phyloP scores from a whole-genome alignment of 805 yeast species.

The Limtongia smithiae region DNA sequence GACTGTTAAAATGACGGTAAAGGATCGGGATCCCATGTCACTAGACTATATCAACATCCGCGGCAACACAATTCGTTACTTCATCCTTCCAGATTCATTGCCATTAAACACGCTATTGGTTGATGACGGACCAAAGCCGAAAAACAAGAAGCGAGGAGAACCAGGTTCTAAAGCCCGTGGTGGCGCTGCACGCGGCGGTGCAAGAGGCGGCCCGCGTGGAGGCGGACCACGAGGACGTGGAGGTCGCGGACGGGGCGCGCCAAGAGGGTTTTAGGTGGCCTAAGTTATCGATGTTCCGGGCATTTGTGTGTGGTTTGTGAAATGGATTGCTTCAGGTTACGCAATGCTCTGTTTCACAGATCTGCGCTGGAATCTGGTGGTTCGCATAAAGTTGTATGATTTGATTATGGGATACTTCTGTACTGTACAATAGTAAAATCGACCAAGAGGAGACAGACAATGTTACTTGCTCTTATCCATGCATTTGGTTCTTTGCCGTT shows the following conservation, averaged over 20 bases:
- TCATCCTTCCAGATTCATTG: slow-evolving; percentile 78
- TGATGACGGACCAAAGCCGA: slow-evolving; percentile 45
- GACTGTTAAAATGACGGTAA: slow-evolving; percentile 74
- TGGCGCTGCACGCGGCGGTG: slow-evolving; percentile 30
- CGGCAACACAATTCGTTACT: slow-evolving; percentile 84
- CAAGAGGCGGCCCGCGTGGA: slow-evolving; percentile 31
- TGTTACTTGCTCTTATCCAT: too few relatives aligned
- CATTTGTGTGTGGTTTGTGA: background rate
- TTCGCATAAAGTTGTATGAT: too few relatives aligned
- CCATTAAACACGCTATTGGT: slow-evolving; percentile 53
- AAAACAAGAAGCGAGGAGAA: slow-evolving; percentile 31
- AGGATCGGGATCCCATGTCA: slow-evolving; percentile 62
- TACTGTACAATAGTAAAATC: too few relatives aligned
- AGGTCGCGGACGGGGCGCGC: slow-evolving; percentile 31
- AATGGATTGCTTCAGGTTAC: too few relatives aligned
- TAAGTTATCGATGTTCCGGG: background rate
- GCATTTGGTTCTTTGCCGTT: too few relatives aligned
- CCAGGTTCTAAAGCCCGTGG: slow-evolving; percentile 29
- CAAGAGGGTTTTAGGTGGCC: slow-evolving; percentile 27
- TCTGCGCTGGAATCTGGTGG: too few relatives aligned
- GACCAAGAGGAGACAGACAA: too few relatives aligned
- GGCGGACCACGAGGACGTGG: slow-evolving; percentile 34
- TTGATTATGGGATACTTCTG: too few relatives aligned
- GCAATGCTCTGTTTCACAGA: too few relatives aligned
- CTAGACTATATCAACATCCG: slow-evolving; percentile 79